A percentile compares a stretch with the other conserved stretches of the same genome.
Evolutionary conservation across 2,329 filamentous ascomycete species (phyloP).

Genomic region (Mariannaea elegans): DNA sequence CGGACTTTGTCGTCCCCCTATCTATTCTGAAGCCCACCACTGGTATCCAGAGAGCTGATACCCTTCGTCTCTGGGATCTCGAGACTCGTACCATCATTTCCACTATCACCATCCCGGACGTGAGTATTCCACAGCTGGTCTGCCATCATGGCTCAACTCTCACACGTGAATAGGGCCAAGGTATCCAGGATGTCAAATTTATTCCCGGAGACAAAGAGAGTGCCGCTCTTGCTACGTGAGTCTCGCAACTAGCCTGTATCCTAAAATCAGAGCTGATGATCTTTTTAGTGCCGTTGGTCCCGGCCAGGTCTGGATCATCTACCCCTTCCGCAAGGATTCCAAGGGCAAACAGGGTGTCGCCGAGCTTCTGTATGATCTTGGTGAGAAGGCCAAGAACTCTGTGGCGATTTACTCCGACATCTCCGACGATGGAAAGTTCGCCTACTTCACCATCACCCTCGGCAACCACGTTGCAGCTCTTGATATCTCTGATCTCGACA

Average conservation of each 20-base stretch:
- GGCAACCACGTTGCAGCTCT: slow-evolving; percentile 67
- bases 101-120: slow-evolving; percentile 68
- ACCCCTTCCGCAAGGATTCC: slow-evolving; percentile 64
- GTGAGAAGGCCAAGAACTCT: slow-evolving; percentile 62
- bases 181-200: slow-evolving; percentile 73
- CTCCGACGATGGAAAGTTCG: slow-evolving; percentile 63
- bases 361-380: slow-evolving; percentile 67
- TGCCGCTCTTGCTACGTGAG: slow-evolving; percentile 64
- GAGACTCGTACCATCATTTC: slow-evolving; percentile 62
- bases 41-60: slow-evolving; percentile 64
- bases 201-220: slow-evolving; percentile 67
- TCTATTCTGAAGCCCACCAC: slow-evolving; percentile 67
- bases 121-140: slow-evolving; percentile 36
- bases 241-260: background rate
- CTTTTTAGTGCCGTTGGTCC: slow-evolving; percentile 59
- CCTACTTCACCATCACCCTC: slow-evolving; percentile 68
- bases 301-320: slow-evolving; percentile 72
- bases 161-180: slow-evolving; percentile 52
- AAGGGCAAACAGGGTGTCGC: slow-evolving; percentile 66
- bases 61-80: slow-evolving; percentile 68
- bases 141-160: rapidly evolving
- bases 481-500: slow-evolving; percentile 68
- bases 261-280: background rate
- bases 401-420: slow-evolving; percentile 70
- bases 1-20: slow-evolving; percentile 70